Base-by-base conservation (phyloP, 768 basidiomycete species). In the Tylopilus sp. region DNA sequence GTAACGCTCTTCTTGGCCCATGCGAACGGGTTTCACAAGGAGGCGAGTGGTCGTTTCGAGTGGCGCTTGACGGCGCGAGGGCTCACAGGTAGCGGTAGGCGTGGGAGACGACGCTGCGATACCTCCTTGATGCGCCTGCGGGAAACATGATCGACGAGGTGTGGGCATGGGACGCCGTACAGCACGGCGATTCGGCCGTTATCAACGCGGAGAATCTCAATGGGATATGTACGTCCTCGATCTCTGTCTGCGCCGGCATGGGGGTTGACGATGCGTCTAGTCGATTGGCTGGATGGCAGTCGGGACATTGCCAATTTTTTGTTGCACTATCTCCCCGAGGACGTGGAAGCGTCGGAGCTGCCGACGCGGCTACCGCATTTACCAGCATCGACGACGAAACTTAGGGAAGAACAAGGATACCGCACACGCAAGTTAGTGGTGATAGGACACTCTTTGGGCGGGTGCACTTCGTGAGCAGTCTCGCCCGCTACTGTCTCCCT, bases 1-100 rank as follows among this genome's bases (percentile, higher is more conserved):
- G 1, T 89, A 11, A 95, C 91, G 0, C 68, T 95, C 47, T 79
- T 94, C 56, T 74, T 89, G 43, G 81, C 82, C 4, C 93, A 95
- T 66, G 91, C 90, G 3, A 95, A 91, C 68, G 92, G 94, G 1
- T 87, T 95, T 60, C 82, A 81, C 43, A 95, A 94, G 67, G 92
- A 95, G 83, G 89, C 84, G 48, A 44, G 80, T 56, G 17, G n/a
- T 44, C 4, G 2, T 56, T 31, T 33, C 13, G 28, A 1, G 30
- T 25, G 21, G 11, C 6, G 34, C 34, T 17, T 36, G 13, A n/a
- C n/a, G n/a, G n/a, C n/a, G n/a, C n/a, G 36, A 24, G 10, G 21
- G 10, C 36, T 3, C 37, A 50, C 0, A 49, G 30, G 9, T 24
- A 6, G 16, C 10, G 24, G 16, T 60, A 95, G 91, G 87, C 80